These are phyloP conservation scores for Mycena filopes DNA, from an alignment of 768 basidiomycete genomes.

Conservation along the genomic window DNA sequence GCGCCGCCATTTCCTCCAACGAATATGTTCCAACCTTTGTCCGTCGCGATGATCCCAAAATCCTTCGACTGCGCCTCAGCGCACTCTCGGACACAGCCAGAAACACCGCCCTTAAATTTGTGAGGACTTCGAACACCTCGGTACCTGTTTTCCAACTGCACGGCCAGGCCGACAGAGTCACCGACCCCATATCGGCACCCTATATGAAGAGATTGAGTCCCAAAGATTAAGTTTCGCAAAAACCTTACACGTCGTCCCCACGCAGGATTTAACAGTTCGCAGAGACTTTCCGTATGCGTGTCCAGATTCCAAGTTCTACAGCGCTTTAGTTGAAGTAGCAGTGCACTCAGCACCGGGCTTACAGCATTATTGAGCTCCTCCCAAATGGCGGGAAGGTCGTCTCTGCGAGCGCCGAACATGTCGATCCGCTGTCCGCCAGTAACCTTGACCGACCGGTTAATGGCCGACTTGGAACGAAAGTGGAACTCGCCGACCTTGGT, in stretches of 20 bases:
- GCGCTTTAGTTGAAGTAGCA: too few species aligned
- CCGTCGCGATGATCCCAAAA: constrained; percentile 81
- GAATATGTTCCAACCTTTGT: constrained; percentile 84
- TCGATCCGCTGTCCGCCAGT: constrained; percentile 68
- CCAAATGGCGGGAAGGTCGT: constrained; percentile 47
- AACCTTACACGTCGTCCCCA: constrained; percentile 65
- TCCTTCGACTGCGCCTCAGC: constrained; percentile 82
- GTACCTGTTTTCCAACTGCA: constrained; percentile 78
- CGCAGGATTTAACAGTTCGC: constrained; percentile 82
- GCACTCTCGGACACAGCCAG: constrained; percentile 80
- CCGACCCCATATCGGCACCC: constrained; percentile 79
- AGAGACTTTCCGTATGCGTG: constrained; percentile 79
- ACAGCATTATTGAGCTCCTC: constrained; percentile 69
- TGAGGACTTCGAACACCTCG: constrained; percentile 76
- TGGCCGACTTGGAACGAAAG: not conserved
- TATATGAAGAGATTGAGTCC: constrained; percentile 5
- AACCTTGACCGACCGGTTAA: constrained; percentile 41
- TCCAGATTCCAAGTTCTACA: constrained; percentile 82
- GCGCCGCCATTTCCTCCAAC: constrained; percentile 79
- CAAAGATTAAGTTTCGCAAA: not conserved
- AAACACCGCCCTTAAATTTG: constrained; percentile 82
- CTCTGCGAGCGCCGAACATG: constrained; percentile 61
- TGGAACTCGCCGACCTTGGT: constrained; percentile 52
- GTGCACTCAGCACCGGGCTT: too few species aligned
- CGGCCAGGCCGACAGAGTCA: constrained; percentile 79